Percentiles rank a stretch among this genome's conserved stretches.
phyloP scores from a whole-genome alignment of 345 rosid genomes.

The Populus ilicifolia region DNA sequence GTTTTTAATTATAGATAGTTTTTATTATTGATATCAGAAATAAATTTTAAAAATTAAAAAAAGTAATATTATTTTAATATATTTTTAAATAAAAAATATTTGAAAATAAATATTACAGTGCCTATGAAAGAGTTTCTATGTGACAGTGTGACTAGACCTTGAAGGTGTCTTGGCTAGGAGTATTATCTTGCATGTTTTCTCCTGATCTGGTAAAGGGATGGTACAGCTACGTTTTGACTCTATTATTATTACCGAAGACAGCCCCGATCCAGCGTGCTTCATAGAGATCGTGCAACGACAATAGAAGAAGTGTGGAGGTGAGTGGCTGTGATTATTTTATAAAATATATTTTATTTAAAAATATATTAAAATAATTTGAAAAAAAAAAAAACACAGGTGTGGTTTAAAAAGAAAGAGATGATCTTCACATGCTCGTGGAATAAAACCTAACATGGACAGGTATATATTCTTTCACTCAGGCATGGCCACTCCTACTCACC shows the following conservation, averaged over 20 bases:
- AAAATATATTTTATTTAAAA: too few species aligned
- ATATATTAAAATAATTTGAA: too few species aligned
- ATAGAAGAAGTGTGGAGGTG: too few species aligned
- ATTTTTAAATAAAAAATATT: too few species aligned
- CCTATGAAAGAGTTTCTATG: too few species aligned
- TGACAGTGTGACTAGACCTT: background rate
- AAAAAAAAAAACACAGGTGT: background rate
- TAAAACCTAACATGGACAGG: conserved; percentile 4
- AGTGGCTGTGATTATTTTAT: too few species aligned
- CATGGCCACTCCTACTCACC: conserved; percentile 19
- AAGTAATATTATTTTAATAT: background rate
- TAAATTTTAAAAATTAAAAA: too few species aligned
- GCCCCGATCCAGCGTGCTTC: background rate
- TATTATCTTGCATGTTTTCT: background rate
- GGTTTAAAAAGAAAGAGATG: conserved; percentile 13
- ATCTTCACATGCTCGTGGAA: conserved; percentile 32
- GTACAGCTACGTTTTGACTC: background rate
- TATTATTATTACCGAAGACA: too few species aligned
- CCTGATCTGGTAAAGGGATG: background rate
- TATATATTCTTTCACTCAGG: background rate
- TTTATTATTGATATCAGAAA: too few species aligned
- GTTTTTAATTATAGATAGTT: too few species aligned
- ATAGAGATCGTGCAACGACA: background rate
- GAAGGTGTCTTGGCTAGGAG: background rate
- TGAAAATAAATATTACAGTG: too few species aligned